Conservation (phyloP, 176 grass and related monocot species). For the Secale cereale region DNA sequence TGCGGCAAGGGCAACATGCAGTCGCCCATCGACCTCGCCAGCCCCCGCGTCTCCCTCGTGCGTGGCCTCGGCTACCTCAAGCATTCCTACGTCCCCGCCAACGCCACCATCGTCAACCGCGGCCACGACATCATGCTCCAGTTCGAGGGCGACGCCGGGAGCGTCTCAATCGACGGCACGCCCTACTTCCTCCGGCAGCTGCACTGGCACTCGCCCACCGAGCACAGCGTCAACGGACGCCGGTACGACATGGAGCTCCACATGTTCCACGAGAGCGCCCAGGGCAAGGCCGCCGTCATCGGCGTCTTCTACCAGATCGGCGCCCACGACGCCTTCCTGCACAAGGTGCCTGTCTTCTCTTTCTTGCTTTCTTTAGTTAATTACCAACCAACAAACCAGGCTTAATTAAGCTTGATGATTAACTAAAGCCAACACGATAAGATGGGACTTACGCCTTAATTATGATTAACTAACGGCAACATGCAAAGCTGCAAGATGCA, state of each 20-base stretch:
- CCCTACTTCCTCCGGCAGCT: conserved; percentile 50
- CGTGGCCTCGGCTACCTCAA: conserved; percentile 39
- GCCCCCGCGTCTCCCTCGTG: conserved; percentile 26
- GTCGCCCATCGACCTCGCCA: conserved; percentile 64
- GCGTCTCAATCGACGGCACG: conserved; percentile 47
- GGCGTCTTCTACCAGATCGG: conserved; percentile 60
- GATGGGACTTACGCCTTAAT: not conserved
- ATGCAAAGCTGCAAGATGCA: too few species aligned
- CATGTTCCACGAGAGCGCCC: conserved; percentile 56
- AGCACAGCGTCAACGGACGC: conserved; percentile 59
- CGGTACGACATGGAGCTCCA: conserved; percentile 70
- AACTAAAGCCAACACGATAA: not conserved
- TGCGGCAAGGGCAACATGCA: conserved; percentile 58
- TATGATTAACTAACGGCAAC: too few species aligned
- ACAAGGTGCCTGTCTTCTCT: conserved; percentile 1
- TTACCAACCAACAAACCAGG: not conserved
- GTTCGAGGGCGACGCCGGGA: conserved; percentile 49
- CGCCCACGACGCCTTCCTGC: conserved; percentile 39
- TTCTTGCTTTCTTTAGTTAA: not conserved
- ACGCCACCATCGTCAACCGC: conserved; percentile 49
- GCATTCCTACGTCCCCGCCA: conserved; percentile 43
- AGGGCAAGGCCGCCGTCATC: conserved; percentile 44
- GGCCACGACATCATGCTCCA: conserved; percentile 70
- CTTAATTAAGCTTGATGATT: not conserved
- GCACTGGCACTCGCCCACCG: conserved; percentile 86